Percentiles rank a stretch among this genome's conserved stretches.
These are phyloP conservation scores for Claviceps sp. DNA, from an alignment of 2,329 filamentous ascomycete species.

Conservation along the genomic window DNA sequence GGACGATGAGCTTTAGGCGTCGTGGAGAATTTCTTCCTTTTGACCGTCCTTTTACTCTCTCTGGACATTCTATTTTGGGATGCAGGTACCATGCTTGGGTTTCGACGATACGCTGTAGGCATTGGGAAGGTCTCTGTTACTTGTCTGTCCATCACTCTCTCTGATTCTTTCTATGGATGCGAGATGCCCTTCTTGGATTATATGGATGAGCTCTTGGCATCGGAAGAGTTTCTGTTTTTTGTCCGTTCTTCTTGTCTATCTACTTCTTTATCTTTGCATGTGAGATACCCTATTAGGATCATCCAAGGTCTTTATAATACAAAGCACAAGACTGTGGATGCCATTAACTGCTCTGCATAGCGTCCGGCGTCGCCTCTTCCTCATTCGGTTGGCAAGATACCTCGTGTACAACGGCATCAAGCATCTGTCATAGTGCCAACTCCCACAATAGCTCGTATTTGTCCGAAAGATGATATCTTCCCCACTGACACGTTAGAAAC, in stretches of 20 bases:
- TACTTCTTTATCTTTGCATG: neutral
- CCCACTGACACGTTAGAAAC: too few species aligned
- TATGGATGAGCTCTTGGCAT: slow-evolving; percentile 8
- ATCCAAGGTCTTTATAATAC: neutral
- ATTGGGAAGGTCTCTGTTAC: neutral
- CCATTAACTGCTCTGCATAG: neutral
- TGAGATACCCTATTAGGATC: neutral
- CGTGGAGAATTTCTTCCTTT: neutral
- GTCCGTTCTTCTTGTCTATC: neutral
- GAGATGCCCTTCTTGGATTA: slow-evolving; percentile 9
- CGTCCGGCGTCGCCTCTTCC: neutral
- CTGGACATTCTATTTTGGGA: neutral
- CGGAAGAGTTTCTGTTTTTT: neutral
- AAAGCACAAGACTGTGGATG: neutral
- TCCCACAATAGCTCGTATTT: too few species aligned
- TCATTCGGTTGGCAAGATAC: neutral
- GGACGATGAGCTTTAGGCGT: slow-evolving; percentile 8
- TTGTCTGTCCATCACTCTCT: neutral
- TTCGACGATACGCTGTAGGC: too few species aligned
- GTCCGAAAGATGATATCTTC: too few species aligned
- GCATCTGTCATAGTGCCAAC: too few species aligned
- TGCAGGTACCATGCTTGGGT: neutral
- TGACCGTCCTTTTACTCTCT: neutral
- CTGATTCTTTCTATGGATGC: neutral
- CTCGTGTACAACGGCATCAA: neutral